Percentiles rank a stretch among this genome's conserved stretches.
Evolutionary conservation across 768 basidiomycete species (phyloP).

Genomic region (Lentinus brumalis): DNA sequence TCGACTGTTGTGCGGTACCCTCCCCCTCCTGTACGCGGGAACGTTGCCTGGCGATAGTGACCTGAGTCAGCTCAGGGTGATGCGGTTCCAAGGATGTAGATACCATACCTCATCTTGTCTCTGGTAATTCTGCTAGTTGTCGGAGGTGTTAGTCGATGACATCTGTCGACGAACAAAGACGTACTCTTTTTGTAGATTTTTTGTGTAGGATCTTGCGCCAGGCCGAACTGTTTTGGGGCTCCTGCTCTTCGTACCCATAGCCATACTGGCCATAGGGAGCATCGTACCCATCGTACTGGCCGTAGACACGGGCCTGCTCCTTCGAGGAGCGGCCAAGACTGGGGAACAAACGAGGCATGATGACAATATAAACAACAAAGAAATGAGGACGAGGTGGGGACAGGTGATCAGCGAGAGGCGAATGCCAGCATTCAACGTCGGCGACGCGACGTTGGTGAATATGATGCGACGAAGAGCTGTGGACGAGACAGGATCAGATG

Average conservation of each 20-base stretch:
- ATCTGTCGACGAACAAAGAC: neutral
- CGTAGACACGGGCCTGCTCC: constrained; percentile 13
- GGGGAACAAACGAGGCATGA: constrained; percentile 31
- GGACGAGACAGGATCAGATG: constrained; percentile 5
- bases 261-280: constrained; percentile 23
- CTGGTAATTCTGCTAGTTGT: neutral
- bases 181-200: constrained; percentile 19
- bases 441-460: constrained; percentile 6
- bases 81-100: neutral
- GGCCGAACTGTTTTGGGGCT: constrained; percentile 18
- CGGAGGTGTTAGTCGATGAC: neutral
- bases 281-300: constrained; percentile 21
- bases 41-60: neutral
- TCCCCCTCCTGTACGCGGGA: neutral
- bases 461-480: constrained; percentile 1
- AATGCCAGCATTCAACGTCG: constrained; percentile 20
- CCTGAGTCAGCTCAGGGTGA: neutral
- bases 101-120: neutral
- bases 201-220: constrained; percentile 27
- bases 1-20: constrained; percentile 17
- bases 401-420: neutral
- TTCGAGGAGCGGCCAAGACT: constrained; percentile 28
- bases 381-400: neutral
- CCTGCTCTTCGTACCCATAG: constrained; percentile 23
- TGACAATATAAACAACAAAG: neutral